Evolutionary conservation across 2,329 filamentous ascomycete species (phyloP), one percentile per base, ranked within the genome.

Genomic region (Amylocarpus encephaloides): DNA sequence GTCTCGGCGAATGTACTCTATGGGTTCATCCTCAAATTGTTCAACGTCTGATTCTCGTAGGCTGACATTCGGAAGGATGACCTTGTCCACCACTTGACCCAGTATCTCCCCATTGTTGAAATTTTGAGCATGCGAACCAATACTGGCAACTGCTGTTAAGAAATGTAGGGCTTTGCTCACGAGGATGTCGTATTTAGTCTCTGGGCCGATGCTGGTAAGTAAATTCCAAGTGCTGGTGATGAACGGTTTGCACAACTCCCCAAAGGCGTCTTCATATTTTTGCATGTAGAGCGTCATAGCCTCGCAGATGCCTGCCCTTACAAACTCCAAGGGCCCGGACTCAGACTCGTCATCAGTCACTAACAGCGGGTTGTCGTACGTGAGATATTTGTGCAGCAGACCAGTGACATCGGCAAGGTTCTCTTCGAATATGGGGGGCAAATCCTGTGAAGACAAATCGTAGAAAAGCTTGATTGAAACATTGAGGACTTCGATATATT

Each of bases 21-120:
- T 98, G 0, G 93, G 93, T 72, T 98, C 94, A 66, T 98, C 94
- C 66, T 98, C 93, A 61, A 98, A 97, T 59, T 95, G 78, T 67
- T 98, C 93, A 48, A 95, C 79, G 59, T 98, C 94, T 0, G 91
- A 93, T 63, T 96, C 93, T 58, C 94, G 83, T 53, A 98, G 73
- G 13, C 86, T 86, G 51, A 98, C 82, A 63, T 98, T 98, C 9
- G 93, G 92, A 57, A 98, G 72, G 50, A 98, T 88, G 51, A 97
- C 93, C 71, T 95, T 95, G 67, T 97, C 90, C 9, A 96, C 88
- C 47, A 98, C 88, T 66, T 95, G 86, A 15, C 83, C 82, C 33
- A 97, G 73, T 2, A 88, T 85, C 4, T 79, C 77, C 62, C 90
- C 80, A 59, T 85, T 84, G 70, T 94, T 91, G 79, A 98, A 98